These are phyloP conservation scores for Chlorella vulgaris DNA, from an alignment of 139 green algal genomes.

Conservation along the genomic window DNA sequence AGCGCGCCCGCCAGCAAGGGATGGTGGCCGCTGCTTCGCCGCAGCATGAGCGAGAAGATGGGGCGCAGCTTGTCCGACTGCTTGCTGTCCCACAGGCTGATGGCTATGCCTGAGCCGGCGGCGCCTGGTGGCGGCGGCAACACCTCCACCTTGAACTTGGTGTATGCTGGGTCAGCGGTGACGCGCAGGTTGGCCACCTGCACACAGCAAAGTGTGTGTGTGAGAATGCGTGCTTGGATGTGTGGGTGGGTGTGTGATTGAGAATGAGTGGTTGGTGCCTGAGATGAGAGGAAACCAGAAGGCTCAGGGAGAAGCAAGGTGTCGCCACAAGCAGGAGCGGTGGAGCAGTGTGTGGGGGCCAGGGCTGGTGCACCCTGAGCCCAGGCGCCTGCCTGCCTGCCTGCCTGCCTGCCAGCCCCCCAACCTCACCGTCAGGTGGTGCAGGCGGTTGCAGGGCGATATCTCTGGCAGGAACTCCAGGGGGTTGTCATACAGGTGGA, in stretches of 20 bases:
- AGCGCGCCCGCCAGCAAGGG: constrained; percentile 86
- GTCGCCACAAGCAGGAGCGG: not conserved
- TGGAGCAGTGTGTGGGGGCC: not conserved
- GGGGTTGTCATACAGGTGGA: constrained; percentile 87
- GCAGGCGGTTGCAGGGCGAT: constrained; percentile 68
- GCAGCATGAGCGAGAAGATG: constrained; percentile 89
- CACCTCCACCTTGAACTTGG: constrained; percentile 59
- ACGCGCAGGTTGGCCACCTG: constrained; percentile 67
- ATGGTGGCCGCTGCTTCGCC: constrained; percentile 80
- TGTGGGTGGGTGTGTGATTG: not conserved
- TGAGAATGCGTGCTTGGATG: not conserved
- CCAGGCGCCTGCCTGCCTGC: not conserved
- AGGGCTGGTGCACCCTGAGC: not conserved
- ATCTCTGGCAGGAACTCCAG: constrained; percentile 96
- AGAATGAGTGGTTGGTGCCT: not conserved
- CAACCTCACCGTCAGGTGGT: constrained; percentile 70
- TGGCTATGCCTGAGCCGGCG: constrained; percentile 4
- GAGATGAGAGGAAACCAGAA: no score
- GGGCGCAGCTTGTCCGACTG: constrained; percentile 68
- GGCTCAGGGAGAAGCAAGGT: no score
- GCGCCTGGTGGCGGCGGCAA: constrained; percentile 7
- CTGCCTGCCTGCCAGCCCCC: no score
- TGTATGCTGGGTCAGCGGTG: constrained; percentile 25
- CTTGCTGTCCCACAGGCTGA: constrained; percentile 40
- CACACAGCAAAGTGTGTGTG: no score